Conservation (phyloP, 495 filamentous ascomycete genomes). For the Trichoderma parareesei region DNA sequence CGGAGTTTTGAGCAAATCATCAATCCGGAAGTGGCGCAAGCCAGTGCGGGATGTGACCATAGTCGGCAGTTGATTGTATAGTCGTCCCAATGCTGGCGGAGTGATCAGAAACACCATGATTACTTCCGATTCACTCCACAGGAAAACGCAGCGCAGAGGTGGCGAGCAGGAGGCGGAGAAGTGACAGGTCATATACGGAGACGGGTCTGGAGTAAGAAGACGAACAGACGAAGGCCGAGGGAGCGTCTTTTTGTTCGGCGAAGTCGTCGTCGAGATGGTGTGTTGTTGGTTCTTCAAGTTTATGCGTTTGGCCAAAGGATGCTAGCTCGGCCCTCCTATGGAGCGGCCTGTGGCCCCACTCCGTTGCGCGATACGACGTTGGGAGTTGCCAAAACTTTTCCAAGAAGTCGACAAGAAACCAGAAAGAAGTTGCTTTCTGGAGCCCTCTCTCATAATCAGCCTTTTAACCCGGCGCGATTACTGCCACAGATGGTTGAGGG, state of each 20-base stretch:
- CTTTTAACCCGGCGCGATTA: neutral
- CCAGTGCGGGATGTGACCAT: no score
- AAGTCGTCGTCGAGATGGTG: conserved; percentile 2
- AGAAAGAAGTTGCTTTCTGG: neutral
- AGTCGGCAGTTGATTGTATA: no score
- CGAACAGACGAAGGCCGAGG: neutral
- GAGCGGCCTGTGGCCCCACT: neutral
- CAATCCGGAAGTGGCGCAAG: no score
- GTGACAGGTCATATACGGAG: neutral
- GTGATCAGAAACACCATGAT: neutral
- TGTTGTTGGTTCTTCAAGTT: conserved; percentile 4
- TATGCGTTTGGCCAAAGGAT: conserved; percentile 6
- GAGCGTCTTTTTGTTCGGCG: neutral
- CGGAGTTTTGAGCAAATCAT: no score
- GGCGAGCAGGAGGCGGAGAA: neutral
- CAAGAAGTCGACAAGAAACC: neutral
- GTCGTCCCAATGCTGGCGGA: neutral
- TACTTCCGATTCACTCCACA: neutral
- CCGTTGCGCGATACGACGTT: neutral
- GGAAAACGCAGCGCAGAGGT: neutral
- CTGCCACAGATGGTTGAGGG: neutral
- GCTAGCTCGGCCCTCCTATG: neutral
- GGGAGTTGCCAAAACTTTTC: neutral
- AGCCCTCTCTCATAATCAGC: neutral
- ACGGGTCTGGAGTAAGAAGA: neutral